A percentile compares a stretch with the other conserved stretches of the same genome.
These are phyloP conservation scores for Hyphopichia pseudoburtonii DNA, from an alignment of 1,139 yeast genomes.

Conservation along the genomic window DNA sequence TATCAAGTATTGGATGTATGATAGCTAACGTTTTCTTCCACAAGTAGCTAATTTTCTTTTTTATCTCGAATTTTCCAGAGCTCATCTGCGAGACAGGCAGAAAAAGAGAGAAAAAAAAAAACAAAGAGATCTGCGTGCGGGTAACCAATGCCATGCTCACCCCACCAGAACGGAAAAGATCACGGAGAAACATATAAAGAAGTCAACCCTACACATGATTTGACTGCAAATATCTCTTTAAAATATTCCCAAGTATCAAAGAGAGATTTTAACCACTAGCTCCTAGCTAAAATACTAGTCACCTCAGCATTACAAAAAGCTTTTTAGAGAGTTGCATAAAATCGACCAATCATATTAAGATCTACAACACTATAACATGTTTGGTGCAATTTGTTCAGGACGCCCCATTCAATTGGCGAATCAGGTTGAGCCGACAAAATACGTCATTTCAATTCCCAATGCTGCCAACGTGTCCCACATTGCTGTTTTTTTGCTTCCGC, in stretches of 20 bases:
- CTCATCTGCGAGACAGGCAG: neutral
- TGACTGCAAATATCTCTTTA: too few species aligned
- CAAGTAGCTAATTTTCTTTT: too few species aligned
- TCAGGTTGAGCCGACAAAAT: constrained; percentile 65
- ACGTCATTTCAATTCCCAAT: constrained; percentile 59
- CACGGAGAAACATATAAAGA: neutral
- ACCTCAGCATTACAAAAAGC: too few species aligned
- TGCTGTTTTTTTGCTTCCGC: constrained; percentile 76
- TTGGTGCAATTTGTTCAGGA: constrained; percentile 59
- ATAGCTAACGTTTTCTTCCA: too few species aligned
- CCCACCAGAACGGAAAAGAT: too few species aligned
- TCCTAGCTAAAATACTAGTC: too few species aligned
- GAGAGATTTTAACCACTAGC: too few species aligned
- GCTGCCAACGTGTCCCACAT: constrained; percentile 70
- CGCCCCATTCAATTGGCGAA: constrained; percentile 55
- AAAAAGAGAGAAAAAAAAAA: neutral
- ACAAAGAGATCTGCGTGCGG: neutral
- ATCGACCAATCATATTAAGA: too few species aligned
- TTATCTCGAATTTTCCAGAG: constrained; percentile 1
- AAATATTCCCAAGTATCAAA: too few species aligned
- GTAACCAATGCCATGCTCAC: neutral
- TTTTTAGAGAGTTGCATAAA: too few species aligned
- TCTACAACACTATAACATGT: too few species aligned
- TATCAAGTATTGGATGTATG: too few species aligned
- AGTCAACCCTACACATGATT: neutral